Percentiles rank a stretch among this genome's conserved stretches.
Evolutionary conservation across 2,329 filamentous ascomycete species (phyloP).

Genomic region (Graphilbum fragrans): DNA sequence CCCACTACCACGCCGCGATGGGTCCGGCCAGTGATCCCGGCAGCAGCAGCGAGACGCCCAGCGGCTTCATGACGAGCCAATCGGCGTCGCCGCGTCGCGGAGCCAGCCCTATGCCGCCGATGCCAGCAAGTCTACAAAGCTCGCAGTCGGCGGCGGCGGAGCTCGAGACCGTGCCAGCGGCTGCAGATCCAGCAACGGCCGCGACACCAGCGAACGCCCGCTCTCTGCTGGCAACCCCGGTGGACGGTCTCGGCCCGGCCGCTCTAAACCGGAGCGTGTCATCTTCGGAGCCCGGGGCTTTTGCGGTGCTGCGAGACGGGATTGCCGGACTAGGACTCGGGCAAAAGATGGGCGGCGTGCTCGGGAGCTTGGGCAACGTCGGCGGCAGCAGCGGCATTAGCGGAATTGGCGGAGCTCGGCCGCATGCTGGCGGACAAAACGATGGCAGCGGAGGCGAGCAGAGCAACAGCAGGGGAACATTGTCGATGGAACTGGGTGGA

Average conservation of each 20-base stretch:
- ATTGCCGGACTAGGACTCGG: constrained; percentile 11
- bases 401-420: constrained; percentile 8
- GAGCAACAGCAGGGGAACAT: neutral
- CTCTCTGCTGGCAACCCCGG: constrained; percentile 9
- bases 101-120: constrained; percentile 20
- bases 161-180: constrained; percentile 1
- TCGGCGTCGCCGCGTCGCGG: constrained; percentile 16
- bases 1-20: constrained; percentile 16
- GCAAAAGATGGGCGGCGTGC: constrained; percentile 12
- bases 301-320: constrained; percentile 11
- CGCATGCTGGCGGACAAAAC: neutral
- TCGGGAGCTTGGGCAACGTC: constrained; percentile 8
- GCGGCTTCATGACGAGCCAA: constrained; percentile 6
- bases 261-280: constrained; percentile 8
- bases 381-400: constrained; percentile 2
- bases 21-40: neutral
- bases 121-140: constrained; percentile 20
- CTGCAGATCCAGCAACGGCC: neutral
- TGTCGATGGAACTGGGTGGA: neutral
- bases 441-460: constrained; percentile 1
- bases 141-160: constrained; percentile 8
- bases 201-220: constrained; percentile 5
- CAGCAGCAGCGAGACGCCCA: constrained; percentile 1
- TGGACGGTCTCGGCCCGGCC: neutral
- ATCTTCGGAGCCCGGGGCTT: constrained; percentile 8